A percentile compares a stretch with the other conserved stretches of the same genome.
Conservation (phyloP, 306 rosid species). For the Elaeagnus macrophylla region DNA sequence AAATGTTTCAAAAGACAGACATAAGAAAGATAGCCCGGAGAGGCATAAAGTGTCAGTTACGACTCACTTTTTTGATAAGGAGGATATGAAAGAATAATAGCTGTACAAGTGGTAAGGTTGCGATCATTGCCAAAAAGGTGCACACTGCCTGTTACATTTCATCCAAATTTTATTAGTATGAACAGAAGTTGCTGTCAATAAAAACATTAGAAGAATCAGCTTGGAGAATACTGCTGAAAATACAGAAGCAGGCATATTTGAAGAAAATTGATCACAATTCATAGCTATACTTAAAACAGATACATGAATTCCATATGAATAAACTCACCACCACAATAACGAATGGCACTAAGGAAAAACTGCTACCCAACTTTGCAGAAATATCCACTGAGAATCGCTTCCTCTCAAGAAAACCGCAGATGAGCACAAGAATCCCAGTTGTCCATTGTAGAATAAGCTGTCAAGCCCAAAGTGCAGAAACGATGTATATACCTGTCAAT, state of each 20-base stretch:
- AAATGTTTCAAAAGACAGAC: background rate
- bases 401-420: constrained; percentile 81
- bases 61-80: constrained; percentile 75
- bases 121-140: constrained; percentile 84
- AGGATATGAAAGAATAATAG: constrained; percentile 95
- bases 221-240: background rate
- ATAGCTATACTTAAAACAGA: background rate
- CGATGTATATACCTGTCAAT: constrained; percentile 82
- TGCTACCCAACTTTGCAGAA: constrained; percentile 82
- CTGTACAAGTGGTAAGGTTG: constrained; percentile 88
- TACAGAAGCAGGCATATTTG: constrained; percentile 1
- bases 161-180: constrained; percentile 5
- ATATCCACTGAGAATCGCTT: constrained; percentile 62
- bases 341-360: constrained; percentile 80
- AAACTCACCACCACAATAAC: constrained; percentile 75
- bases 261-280: background rate
- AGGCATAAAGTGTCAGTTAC: background rate
- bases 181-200: background rate
- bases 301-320: background rate
- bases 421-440: constrained; percentile 81
- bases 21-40: background rate
- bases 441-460: constrained; percentile 99
- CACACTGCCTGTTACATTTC: constrained; percentile 56
- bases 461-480: constrained; percentile 80
- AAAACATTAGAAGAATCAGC: background rate